phyloP scores from a whole-genome alignment of 306 rosid species.

The Betula pendula region DNA sequence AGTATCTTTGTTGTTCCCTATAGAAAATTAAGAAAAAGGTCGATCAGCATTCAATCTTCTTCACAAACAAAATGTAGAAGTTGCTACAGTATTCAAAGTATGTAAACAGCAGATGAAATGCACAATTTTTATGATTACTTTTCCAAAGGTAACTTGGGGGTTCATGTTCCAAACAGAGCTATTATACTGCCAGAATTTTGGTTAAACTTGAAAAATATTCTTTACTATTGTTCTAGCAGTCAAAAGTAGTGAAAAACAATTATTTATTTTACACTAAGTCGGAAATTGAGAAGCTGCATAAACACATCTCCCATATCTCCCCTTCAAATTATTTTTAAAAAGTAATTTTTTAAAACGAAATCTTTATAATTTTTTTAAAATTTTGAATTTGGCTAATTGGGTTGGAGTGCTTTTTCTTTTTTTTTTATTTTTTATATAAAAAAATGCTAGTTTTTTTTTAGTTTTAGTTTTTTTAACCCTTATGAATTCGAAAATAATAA shows the following conservation, averaged over 20 bases:
- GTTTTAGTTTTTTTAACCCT: too few species aligned
- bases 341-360: too few species aligned
- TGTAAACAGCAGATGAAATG: neutral
- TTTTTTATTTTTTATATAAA: too few species aligned
- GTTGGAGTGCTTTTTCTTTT: too few species aligned
- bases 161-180: neutral
- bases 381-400: too few species aligned
- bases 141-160: neutral
- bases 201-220: neutral
- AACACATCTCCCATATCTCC: neutral
- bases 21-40: conserved; percentile 10
- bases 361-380: too few species aligned
- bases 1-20: conserved; percentile 45
- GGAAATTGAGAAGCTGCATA: neutral
- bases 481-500: too few species aligned
- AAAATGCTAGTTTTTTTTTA: too few species aligned
- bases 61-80: neutral
- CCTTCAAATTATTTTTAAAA: neutral
- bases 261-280: neutral
- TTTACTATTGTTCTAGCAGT: neutral
- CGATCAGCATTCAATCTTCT: conserved; percentile 19
- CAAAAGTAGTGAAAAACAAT: neutral
- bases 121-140: neutral
- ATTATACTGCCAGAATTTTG: neutral
- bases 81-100: neutral